Evolutionary conservation across 208 protist species (phyloP).

Genomic region (Acanthamoeba culbertsoni): DNA sequence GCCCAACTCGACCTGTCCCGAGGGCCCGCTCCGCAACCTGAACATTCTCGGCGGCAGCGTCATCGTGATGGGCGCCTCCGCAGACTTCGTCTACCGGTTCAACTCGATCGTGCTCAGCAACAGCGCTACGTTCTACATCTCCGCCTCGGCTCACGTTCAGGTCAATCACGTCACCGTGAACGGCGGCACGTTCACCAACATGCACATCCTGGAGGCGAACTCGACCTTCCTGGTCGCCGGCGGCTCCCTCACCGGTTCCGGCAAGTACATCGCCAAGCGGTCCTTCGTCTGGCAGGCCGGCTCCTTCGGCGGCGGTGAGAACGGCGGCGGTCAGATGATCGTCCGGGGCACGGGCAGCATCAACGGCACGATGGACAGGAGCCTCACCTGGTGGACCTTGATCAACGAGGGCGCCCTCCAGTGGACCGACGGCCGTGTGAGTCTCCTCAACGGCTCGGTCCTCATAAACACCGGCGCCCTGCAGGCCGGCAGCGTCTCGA

Average conservation of each 20-base stretch:
- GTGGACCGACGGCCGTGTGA: not conserved
- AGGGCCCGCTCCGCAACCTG: conserved; percentile 23
- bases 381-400: conserved; percentile 1
- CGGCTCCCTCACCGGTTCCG: not conserved
- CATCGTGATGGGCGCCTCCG: conserved; percentile 19
- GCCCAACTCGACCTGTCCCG: conserved; percentile 32
- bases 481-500: not conserved
- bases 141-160: not conserved
- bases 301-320: not conserved
- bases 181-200: conserved; percentile 19
- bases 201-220: not conserved
- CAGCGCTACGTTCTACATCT: not conserved
- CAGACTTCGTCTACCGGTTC: conserved; percentile 57
- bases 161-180: not conserved
- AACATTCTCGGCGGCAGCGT: conserved; percentile 6
- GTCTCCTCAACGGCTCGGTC: not conserved
- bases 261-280: not conserved
- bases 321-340: not conserved
- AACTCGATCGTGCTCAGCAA: conserved; percentile 42
- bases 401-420: conserved; percentile 1
- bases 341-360: not conserved
- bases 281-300: not conserved
- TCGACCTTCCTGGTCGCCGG: not conserved
- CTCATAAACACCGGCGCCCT: conserved; percentile 10
- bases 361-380: not conserved